These are phyloP conservation scores for Narthecium ossifragum DNA, from an alignment of 106 monocot genomes.

Conservation along the genomic window DNA sequence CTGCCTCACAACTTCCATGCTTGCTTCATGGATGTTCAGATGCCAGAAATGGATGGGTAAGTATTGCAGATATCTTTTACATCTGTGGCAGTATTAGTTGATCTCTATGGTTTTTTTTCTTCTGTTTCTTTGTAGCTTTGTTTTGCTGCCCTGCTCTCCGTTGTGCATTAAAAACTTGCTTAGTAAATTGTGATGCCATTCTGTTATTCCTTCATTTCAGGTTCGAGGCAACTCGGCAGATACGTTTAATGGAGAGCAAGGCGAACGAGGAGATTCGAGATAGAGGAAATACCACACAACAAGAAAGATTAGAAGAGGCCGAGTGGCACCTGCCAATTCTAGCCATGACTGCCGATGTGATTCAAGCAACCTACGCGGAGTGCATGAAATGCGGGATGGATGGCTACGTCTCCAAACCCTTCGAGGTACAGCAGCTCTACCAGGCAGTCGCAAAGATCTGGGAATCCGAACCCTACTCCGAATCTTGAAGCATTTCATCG, in stretches of 20 bases:
- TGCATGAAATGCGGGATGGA: conserved; percentile 94
- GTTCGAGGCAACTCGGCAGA: conserved; percentile 88
- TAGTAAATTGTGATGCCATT: not conserved
- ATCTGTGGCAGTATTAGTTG: not conserved
- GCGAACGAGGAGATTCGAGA: conserved; percentile 23
- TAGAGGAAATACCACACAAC: not conserved
- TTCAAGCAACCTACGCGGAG: conserved; percentile 90
- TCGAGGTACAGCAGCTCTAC: conserved; percentile 80
- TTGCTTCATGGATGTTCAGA: conserved; percentile 99
- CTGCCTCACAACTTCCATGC: conserved; percentile 82
- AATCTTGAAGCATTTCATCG: too few relatives aligned
- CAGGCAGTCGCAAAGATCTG: conserved; percentile 76
- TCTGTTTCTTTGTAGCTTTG: not conserved
- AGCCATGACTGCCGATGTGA: conserved; percentile 98
- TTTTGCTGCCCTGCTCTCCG: too few relatives aligned
- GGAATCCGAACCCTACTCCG: conserved; percentile 15
- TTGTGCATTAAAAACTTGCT: not conserved
- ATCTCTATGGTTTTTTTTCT: not conserved
- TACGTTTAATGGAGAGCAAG: conserved; percentile 66
- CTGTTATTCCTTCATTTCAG: conserved; percentile 21
- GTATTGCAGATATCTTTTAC: conserved; percentile 2
- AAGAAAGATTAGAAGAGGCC: not conserved
- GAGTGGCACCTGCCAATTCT: conserved; percentile 75
- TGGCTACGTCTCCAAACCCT: conserved; percentile 95
- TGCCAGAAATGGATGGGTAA: conserved; percentile 99